A percentile compares a stretch with the other conserved stretches of the same genome.
phyloP scores from a whole-genome alignment of 2,329 filamentous ascomycete genomes.

The Monilinia laxa region DNA sequence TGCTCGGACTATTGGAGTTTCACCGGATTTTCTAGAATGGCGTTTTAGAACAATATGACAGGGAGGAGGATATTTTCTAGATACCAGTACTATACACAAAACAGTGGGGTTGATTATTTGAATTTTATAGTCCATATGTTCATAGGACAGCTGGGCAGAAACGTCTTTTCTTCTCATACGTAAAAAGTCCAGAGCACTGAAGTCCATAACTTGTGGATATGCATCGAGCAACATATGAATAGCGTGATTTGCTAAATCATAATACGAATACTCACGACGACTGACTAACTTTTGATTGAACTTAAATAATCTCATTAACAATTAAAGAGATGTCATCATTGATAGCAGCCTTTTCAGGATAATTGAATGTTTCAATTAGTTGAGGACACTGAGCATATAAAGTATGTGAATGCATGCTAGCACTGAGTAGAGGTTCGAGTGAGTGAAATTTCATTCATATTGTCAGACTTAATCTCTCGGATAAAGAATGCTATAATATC shows the following conservation, averaged over 20 bases:
- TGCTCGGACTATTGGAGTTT: neutral
- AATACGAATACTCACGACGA: slow-evolving; percentile 4
- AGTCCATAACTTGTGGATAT: neutral
- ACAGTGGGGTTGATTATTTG: neutral
- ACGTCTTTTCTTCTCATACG: neutral
- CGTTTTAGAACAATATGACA: neutral
- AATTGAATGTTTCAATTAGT: too few species aligned
- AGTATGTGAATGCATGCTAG: too few species aligned
- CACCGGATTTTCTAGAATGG: neutral
- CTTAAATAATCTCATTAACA: too few species aligned
- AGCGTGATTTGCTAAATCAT: neutral
- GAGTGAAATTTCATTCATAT: neutral
- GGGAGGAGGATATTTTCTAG: neutral
- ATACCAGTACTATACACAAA: neutral
- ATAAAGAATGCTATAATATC: neutral
- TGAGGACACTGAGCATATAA: too few species aligned
- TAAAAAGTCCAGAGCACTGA: neutral
- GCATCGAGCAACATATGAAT: neutral
- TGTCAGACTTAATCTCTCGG: neutral
- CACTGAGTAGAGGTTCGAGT: neutral
- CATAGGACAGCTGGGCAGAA: neutral
- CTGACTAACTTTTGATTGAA: neutral
- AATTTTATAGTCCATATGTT: neutral
- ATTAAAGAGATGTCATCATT: too few species aligned
- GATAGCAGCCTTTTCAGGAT: too few species aligned